Evolutionary conservation across 768 basidiomycete species (phyloP), one percentile per base, ranked within the genome.

Genomic region (Kwoniella shandongensis): DNA sequence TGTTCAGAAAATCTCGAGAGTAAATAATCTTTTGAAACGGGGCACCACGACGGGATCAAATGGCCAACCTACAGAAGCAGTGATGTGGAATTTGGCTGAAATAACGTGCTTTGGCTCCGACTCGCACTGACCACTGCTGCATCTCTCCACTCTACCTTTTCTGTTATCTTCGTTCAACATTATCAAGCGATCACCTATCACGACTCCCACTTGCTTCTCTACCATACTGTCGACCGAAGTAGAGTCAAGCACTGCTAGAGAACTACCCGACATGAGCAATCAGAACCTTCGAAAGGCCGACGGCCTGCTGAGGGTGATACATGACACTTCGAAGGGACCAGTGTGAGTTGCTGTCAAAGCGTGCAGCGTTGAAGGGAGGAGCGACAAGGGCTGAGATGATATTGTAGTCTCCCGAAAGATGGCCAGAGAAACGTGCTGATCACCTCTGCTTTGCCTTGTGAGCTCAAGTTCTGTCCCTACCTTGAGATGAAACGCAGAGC

Each of bases 401-500:
- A 13, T 22, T 17, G 23, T 51, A 87, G 86, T 46, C 75, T 87
- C 39, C 96, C 96, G 11, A 86, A 87, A 76, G 82, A 86, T 42
- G 94, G 93, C 44, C 87, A 92, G 77, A 81, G 81, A 53, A 99
- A 98, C 72, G 80, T 93, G 40, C 80, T 99, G 26, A 86, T 99
- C 65, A 97, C 96, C 11, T 96, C 91, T 62, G 93, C 96, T 35
- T 79, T 99, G 54, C 96, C 96, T 36, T 78, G 76, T 76, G 44
- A 63, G 73, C 26, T 23, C 38, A 47, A 4, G 41, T 36, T 30
- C 23, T 25, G 18, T 20, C 22, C 30, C 26, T 35, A 3, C n/a
- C n/a, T 36, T 23, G 36, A 54, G 41, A 39, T 35, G 53, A 27
- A 18, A 32, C 12, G 38, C 26, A 13, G 30, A 7, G 22, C 27